Conservation (phyloP, 768 basidiomycete genomes). For the Leucosporidium yakuticum region DNA sequence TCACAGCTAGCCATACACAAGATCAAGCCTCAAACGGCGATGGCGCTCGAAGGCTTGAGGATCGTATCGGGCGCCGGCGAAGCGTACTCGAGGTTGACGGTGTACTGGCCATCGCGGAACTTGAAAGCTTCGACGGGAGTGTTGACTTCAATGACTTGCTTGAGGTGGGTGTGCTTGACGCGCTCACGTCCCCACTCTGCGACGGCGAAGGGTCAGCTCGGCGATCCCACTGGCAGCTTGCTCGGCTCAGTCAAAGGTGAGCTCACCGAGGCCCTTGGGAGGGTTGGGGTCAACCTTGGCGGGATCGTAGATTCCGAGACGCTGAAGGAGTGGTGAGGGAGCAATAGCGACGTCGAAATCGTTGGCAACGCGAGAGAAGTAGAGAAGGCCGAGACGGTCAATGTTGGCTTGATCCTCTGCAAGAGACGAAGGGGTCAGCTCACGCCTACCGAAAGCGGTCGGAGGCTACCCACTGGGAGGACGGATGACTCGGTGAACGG, state of each 20-base stretch:
- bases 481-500: no score
- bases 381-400: slow-evolving; percentile 43
- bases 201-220: background rate
- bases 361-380: slow-evolving; percentile 43
- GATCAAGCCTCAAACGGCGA: no score
- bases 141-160: background rate
- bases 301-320: no score
- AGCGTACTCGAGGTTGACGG: background rate
- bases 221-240: background rate
- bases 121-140: background rate
- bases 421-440: slow-evolving; percentile 36
- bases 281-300: no score
- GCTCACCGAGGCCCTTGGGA: no score
- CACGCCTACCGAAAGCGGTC: no score
- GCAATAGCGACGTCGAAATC: slow-evolving; percentile 28
- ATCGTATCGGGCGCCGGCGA: background rate
- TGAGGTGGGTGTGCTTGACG: slow-evolving; percentile 2
- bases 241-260: background rate
- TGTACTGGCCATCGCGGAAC: background rate
- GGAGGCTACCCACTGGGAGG: no score
- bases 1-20: no score
- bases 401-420: slow-evolving; percentile 41
- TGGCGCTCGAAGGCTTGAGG: no score
- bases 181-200: slow-evolving; percentile 6
- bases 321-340: slow-evolving; percentile 7